Base-by-base conservation (phyloP, 768 basidiomycete species). In the Botryobasidium botryosum region DNA sequence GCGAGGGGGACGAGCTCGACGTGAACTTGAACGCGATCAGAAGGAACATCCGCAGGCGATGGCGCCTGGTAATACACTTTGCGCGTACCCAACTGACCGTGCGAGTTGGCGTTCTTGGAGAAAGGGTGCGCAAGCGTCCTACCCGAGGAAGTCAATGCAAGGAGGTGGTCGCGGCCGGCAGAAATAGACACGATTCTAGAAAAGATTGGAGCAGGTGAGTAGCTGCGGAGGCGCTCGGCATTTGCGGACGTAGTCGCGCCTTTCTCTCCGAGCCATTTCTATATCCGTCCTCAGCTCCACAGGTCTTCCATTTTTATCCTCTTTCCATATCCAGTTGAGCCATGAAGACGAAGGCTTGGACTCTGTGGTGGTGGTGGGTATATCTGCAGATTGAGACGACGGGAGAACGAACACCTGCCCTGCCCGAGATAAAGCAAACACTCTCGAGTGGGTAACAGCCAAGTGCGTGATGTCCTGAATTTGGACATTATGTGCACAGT, bases 51-150 rank as follows among this genome's bases (percentile, higher is more conserved):
- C 37, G 54, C n/a, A 23, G 20, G 39, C 33, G 41, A 48, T 2
- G 35, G 28, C 27, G 59, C 58, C 2, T 81, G 65, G 40, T 72
- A 62, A n/a, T n/a, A n/a, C 40, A 79, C 68, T 49, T 72, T 73
- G 24, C 76, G 72, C 52, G 82, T 68, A 5, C 88, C 90, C 6
- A 96, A 74, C 57, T 94, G 90, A 1, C 84, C 82, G 56, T 76
- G 72, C 1, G 70, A 62, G 60, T 96, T 96, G 24, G 81, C 88
- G 6, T 69, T 58, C 50, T 74, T 73, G 50, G 72, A 73, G 35
- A 84, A 65, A 0, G 90, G 84, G 54, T 85, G 74, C 2, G 76
- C 71, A 56, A 82, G 88, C 4, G 80, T 70, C 38, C 85, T 78
- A 2, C 87, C 87, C 29, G 61, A 47, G 7, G 54, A 57, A 1